Base-by-base conservation (phyloP, 345 rosid species). In the Orychophragmus violaceus region DNA sequence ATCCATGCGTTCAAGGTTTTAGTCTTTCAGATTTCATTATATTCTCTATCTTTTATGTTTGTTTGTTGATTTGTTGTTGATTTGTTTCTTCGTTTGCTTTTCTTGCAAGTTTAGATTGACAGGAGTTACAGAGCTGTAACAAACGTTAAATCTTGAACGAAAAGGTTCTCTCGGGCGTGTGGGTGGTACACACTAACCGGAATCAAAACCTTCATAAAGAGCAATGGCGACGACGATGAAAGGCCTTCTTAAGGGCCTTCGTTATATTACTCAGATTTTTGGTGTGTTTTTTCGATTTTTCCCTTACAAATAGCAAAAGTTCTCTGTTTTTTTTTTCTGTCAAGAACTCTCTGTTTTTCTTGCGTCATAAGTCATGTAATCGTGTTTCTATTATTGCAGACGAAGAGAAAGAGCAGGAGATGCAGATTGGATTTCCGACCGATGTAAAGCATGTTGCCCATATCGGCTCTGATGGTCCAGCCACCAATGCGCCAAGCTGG, bases 391-490 rank as follows among this genome's bases (percentile, higher is more conserved):
- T 29, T 54, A 27, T 13, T 30, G 76, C 79, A 87, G 95, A 89
- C 2, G 81, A 87, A 58, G 98, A 85, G 70, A 84, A 86, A 70
- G 93, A 87, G 64, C 67, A 80, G 32, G 97, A 92, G 72, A 87
- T 92, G 85, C 84, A 81, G 79, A 92, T 92, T 35, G 98, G 98
- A 48, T 62, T 28, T 29, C 98, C 98, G 19, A 92, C 98, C 9
- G 96, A 92, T 78, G 98, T 92, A 64, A 92, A 92, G 78, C 98
- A 92, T 67, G 97, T 92, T n/a, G 91, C 98, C 33, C 98, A 92
- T 58, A 92, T 92, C 16, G 98, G 97, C 69, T 79, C 84, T 82
- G 97, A 93, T 23, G 87, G 83, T 45, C 87, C 87, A 25, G 62
- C 82, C 45, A 67, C 75, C 45, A 82, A 70, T 50, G 53, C 79